Conservation (phyloP, 176 grass and related monocot genomes). For the Phoenix dactylifera region DNA sequence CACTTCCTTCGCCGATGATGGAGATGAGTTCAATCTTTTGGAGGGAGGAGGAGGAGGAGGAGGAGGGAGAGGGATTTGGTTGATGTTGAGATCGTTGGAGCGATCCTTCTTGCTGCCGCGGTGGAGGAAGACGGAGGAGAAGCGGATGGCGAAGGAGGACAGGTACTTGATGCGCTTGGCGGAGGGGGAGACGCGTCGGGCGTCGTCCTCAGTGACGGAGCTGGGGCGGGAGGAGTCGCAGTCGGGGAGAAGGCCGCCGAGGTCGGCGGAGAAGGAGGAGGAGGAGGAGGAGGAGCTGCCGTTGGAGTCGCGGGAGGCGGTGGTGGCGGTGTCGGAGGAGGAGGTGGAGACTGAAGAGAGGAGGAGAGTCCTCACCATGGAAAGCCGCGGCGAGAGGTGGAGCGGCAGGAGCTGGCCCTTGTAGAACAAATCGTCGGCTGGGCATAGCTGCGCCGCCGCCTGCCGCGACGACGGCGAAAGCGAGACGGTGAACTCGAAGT, state of each 20-base stretch:
- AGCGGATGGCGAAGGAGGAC: slow-evolving; percentile 80
- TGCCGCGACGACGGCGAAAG: slow-evolving; percentile 68
- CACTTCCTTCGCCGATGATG: slow-evolving; percentile 63
- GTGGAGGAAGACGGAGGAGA: slow-evolving; percentile 93
- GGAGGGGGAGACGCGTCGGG: slow-evolving; percentile 17
- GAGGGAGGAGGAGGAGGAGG: not conserved
- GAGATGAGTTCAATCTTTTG: not conserved
- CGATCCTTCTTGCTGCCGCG: slow-evolving; percentile 36
- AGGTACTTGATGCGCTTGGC: slow-evolving; percentile 58
- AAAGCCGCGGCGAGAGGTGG: slow-evolving; percentile 87
- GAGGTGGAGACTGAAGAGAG: slow-evolving; percentile 65
- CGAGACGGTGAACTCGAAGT: slow-evolving; percentile 96
- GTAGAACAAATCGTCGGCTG: slow-evolving; percentile 96
- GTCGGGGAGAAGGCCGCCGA: slow-evolving; percentile 37
- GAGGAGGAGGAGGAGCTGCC: slow-evolving; percentile 67
- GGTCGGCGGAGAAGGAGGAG: slow-evolving; percentile 40
- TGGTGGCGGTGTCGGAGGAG: slow-evolving; percentile 38
- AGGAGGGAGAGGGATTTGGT: not conserved
- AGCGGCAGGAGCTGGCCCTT: slow-evolving; percentile 95
- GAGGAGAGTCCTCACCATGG: slow-evolving; percentile 93
- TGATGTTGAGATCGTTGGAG: not conserved
- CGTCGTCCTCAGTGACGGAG: slow-evolving; percentile 82
- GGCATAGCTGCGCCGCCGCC: slow-evolving; percentile 64
- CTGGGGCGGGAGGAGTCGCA: slow-evolving; percentile 77
- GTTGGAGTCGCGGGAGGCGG: slow-evolving; percentile 39